Evolutionary conservation across 176 grass and related monocot genomes (phyloP), one percentile per base, ranked within the genome.

Genomic region (Microstegium vimineum): DNA sequence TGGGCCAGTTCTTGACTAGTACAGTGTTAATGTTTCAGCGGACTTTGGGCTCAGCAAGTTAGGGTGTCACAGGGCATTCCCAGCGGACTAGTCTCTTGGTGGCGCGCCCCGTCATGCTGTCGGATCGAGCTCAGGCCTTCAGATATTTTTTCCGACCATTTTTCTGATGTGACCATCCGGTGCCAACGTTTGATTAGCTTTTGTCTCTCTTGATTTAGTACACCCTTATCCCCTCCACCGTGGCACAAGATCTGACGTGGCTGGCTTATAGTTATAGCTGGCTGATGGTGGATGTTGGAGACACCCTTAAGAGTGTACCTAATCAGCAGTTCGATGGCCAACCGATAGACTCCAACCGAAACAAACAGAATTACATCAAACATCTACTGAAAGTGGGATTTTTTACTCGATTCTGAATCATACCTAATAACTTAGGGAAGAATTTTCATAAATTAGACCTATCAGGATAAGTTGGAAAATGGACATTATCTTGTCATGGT

Each of bases 381-480:
- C 17, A 62, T 46, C 27, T 54, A 17, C 5, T 20, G 28, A 20
- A 65, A 46, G 18, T 20, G 54, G 8, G 10, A 8, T 1, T 45
- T n/a, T 37, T 52, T 69, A 32, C 15, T 22, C 15, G 31, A 81
- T 71, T 76, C 63, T 37, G 35, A 72, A 77, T 57, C 26, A 81
- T 77, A n/a, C n/a, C n/a, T n/a, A 81, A 54, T 9, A 60, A 60
- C 56, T n/a, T 32, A 74, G n/a, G 30, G 28, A 1, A 18, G 5
- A 3, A 40, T 40, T 82, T 46, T 56, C 79, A 68, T 83, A 86
- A 74, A 82, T 37, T 51, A 86, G 79, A 42, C 38, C 71, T 75
- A 82, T 83, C 47, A 76, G 8, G 33, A 83, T n/a, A 74, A n/a
- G 47, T 51, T 62, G 75, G 68, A 90, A 74, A 79, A 83, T 69